Conservation (phyloP, 768 basidiomycete species). For the Trametes villosa region DNA sequence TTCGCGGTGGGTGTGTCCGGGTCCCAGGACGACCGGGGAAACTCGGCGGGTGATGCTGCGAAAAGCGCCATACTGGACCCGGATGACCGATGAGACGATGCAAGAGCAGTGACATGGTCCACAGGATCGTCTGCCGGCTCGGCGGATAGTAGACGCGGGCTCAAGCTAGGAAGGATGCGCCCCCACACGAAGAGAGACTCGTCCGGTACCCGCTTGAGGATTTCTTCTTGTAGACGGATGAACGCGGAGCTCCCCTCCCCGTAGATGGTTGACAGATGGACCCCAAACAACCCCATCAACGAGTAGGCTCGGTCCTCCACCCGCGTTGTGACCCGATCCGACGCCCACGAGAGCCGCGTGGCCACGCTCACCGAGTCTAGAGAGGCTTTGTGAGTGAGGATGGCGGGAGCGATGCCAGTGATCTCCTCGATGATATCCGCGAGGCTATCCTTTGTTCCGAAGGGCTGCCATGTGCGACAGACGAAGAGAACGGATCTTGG, state of each 20-base stretch:
- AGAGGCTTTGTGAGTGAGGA: neutral
- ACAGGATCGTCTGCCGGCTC: too few species aligned
- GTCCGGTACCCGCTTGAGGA: constrained; percentile 1
- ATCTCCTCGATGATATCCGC: neutral
- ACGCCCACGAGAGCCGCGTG: neutral
- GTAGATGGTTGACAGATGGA: neutral
- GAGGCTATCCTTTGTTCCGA: neutral
- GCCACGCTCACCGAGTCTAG: neutral
- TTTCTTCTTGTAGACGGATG: constrained; percentile 3
- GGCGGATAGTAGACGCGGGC: too few species aligned
- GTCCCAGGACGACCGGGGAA: neutral
- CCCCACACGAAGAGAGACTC: neutral
- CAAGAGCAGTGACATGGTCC: too few species aligned
- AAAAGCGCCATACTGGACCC: neutral
- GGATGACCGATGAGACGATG: neutral
- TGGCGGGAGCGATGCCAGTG: neutral
- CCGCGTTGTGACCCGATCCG: neutral
- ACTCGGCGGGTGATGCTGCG: neutral
- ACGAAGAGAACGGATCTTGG: neutral
- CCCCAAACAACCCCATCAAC: neutral
- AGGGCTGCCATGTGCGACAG: neutral
- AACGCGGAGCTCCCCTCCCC: neutral
- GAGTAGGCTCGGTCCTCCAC: constrained; percentile 1
- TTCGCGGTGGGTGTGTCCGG: neutral
- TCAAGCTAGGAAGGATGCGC: too few species aligned